phyloP scores from a whole-genome alignment of 345 rosid species.

The Reutealis trisperma region DNA sequence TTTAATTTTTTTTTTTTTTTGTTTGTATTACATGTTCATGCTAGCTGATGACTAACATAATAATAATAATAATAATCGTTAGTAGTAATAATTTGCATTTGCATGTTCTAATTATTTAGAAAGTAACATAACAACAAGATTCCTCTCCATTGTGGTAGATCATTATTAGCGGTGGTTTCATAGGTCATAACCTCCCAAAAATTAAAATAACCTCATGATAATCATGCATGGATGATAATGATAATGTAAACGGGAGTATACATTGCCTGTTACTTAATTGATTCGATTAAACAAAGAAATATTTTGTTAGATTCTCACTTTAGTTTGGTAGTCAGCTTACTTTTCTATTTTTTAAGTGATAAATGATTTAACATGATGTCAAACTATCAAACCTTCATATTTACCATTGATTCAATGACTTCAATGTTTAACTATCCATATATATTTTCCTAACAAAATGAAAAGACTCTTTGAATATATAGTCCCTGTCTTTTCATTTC shows the following conservation, averaged over 20 bases:
- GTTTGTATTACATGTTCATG: too few relatives aligned
- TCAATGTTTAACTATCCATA: too few relatives aligned
- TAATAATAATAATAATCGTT: too few relatives aligned
- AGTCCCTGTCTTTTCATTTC: too few relatives aligned
- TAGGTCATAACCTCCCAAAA: not conserved
- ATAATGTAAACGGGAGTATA: not conserved
- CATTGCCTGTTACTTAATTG: not conserved
- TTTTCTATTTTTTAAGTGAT: too few relatives aligned
- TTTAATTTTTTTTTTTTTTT: too few relatives aligned
- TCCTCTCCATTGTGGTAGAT: not conserved
- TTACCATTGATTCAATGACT: too few relatives aligned
- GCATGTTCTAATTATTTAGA: slow-evolving; percentile 3
- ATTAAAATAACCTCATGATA: not conserved
- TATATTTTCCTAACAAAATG: too few relatives aligned
- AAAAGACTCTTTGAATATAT: too few relatives aligned
- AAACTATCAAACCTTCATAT: too few relatives aligned
- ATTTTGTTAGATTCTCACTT: not conserved
- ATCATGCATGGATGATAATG: slow-evolving; percentile 5
- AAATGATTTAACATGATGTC: too few relatives aligned
- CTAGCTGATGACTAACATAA: not conserved
- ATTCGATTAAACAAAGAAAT: not conserved
- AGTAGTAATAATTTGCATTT: not conserved
- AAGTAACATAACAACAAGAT: slow-evolving; percentile 3
- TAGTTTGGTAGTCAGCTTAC: not conserved
- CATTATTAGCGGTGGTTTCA: slow-evolving; percentile 11